A percentile compares a stretch with the other conserved stretches of the same genome.
phyloP scores from a whole-genome alignment of 441 rosid genomes.

The Corymbia citriodora region DNA sequence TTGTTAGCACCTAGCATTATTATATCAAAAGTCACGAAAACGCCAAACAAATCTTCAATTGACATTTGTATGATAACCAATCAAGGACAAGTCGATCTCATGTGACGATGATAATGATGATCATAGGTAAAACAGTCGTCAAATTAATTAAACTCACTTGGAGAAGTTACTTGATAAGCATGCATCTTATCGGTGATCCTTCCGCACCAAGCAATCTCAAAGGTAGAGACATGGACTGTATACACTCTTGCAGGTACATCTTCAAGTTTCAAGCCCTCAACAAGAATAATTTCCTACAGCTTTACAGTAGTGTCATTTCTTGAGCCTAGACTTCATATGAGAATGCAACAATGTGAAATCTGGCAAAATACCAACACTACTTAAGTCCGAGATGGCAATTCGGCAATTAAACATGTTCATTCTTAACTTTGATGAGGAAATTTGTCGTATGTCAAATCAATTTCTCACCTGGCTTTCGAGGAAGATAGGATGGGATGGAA shows the following conservation, averaged over 20 bases:
- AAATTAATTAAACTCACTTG: neutral
- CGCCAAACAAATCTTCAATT: neutral
- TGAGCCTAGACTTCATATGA: neutral
- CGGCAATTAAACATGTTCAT: neutral
- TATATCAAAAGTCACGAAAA: neutral
- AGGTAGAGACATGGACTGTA: neutral
- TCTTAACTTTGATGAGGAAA: neutral
- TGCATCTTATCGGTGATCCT: neutral
- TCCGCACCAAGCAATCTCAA: neutral
- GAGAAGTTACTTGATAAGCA: neutral
- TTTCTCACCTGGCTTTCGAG: neutral
- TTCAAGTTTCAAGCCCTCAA: neutral
- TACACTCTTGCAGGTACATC: neutral
- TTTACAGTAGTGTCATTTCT: neutral
- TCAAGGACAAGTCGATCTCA: neutral
- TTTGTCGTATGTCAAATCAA: neutral
- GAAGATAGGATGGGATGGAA: neutral
- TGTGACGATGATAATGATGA: neutral
- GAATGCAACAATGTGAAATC: neutral
- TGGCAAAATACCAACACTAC: neutral
- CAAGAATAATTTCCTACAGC: neutral
- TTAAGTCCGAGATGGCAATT: neutral
- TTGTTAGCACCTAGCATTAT: neutral
- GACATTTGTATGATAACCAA: neutral
- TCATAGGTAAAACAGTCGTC: fast-evolving